Evolutionary conservation across 129 eudicot species (phyloP), one percentile per base, ranked within the genome.

Genomic region (Gnaphalium uliginosum): DNA sequence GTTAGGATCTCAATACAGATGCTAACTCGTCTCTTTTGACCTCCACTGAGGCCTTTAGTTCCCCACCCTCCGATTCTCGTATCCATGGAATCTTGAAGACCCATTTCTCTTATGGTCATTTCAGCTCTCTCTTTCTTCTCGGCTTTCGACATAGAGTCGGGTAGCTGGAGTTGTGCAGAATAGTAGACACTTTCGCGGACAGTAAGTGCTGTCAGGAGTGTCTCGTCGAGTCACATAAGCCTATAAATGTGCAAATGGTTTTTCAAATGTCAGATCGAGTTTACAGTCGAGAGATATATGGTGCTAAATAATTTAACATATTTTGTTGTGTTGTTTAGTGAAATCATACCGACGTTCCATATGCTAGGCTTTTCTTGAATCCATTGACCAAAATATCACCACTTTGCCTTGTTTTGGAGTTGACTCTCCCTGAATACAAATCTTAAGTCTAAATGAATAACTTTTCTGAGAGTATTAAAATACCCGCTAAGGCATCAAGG

Each of bases 331-430:
- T 15, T 0, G 18, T 10, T 10, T 14, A 35, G 8, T 35, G 10
- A 41, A 10, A 62, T 19, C 88, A 60, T 76, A 88, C 93, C 35
- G 86, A 85, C 33, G 93, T 88, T 37, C 93, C 93, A 72, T 66
- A 88, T 22, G 93, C 86, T 37, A 88, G 81, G 7, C 64, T 32
- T 73, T 85, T 87, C 64, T 81, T 83, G 68, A 79, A 71, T 54
- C 93, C 93, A 75, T 88, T 83, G 66, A 88, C 69, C 35, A 85
- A 79, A 33, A 88, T 85, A n/a, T 83, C 89, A 43, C 93, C 93
- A 14, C 60, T 85, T 50, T 80, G 84, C 63, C 84, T 80, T 4
- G 84, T 76, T 50, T 78, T 78, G 25, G 86, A 80, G 71, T 66
- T 82, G 32, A 85, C 60, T 68, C 93, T 79, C 22, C 86, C 93